Base-by-base conservation (phyloP, 148 eudicot species). In the Rhododendron kiyosumense region DNA sequence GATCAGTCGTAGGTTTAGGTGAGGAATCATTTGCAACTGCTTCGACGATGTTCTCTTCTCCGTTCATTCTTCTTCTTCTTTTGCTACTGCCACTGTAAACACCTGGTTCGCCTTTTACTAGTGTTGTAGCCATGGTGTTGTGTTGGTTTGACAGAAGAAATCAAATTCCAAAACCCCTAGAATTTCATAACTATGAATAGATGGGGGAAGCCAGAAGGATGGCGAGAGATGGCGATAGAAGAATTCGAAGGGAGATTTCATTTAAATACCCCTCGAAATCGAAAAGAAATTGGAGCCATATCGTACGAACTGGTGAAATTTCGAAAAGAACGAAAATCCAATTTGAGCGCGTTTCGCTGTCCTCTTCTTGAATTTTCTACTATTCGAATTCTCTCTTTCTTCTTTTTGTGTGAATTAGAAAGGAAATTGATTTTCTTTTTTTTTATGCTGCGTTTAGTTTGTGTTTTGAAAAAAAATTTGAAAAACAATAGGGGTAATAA, bases 1-100 rank as follows among this genome's bases (percentile, higher is more conserved):
- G 89, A 0, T 86, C 78, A 59, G 84, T 86, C 61, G 87, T 90
- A 67, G 83, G 92, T 57, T 90, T 88, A 2, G 49, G 43, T 4
- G 51, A 45, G 12, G 82, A 83, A 9, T 46, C 85, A 0, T 61
- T n/a, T 13, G 75, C 9, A 65, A 17, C 51, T 46, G 85, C 88
- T 41, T 83, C 89, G 6, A 73, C 90, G 20, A 24, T 45, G 5
- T 84, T 43, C 57, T 61, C 81, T 28, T 59, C 77, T 49, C 45
- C 32, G 84, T 30, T 87, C 22, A 9, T 63, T 24, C 4, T 63
- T 20, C 71, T 63, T 22, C 67, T 61, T 38, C 80, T 43, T 49
- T 73, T 69, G 59, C 32, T 73, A 18, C 85, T 41, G 36, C 63
- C 76, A 24, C 24, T 30, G 63, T 74, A 45, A 65, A 24, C 2